Base-by-base conservation (phyloP, 768 basidiomycete species). In the Xerocomellus amylosporus region DNA sequence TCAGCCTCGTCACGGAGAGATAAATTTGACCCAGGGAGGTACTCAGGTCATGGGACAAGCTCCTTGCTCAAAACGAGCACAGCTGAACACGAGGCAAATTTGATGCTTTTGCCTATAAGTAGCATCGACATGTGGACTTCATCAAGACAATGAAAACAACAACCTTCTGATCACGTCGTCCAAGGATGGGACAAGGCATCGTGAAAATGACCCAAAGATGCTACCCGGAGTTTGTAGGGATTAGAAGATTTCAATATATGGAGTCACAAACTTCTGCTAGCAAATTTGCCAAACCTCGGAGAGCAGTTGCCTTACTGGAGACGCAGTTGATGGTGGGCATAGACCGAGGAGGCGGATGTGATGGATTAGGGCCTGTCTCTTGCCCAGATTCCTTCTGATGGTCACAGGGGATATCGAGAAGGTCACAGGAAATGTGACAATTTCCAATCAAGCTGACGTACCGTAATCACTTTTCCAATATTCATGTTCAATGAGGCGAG, bases 311-410 rank as follows among this genome's bases (percentile, higher is more conserved):
- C 58, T 61, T 59, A 60, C 57, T 45, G 20, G 54, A 58, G 48
- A 51, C 34, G 46, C 41, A 42, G 39, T 46, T 46, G 41, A 50
- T 46, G 48, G 55, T 62, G 54, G 59, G 37, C 44, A 57, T 59
- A 55, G 53, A 64, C 68, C 66, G 64, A 68, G 64, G 65, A 63
- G 51, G 62, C 58, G 53, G 48, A 42, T 49, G 22, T 60, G 44
- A 60, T 55, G 33, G 26, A 59, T 52, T 12, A 52, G 24, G 30
- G 20, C 49, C 36, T 46, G 38, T 59, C 47, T 49, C 44, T 43
- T 38, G 44, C 33, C 42, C 36, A 49, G 47, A 51, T 53, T 50
- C 43, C 41, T 51, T 51, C 44, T 45, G 56, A 54, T 51, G 20
- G 45, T 43, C 36, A 41, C 62, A 22, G 24, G 47, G 55, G 52